Evolutionary conservation across 352 stramenopile genomes (phyloP).

Genomic region (Phytophthora megakarya): DNA sequence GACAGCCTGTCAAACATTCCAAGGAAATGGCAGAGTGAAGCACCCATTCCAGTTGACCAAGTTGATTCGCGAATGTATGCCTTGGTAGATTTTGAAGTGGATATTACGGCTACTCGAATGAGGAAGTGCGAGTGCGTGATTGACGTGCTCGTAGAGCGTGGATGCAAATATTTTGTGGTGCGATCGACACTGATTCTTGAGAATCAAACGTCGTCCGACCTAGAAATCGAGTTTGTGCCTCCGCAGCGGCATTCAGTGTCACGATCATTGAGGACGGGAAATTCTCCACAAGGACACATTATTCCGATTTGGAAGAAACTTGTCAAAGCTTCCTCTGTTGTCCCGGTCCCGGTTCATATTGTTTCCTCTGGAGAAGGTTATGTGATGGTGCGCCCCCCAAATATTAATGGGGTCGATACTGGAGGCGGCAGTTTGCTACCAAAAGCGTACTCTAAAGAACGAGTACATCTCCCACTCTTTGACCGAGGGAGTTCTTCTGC

Average conservation of each 20-base stretch:
- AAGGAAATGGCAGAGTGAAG: slow-evolving; percentile 75
- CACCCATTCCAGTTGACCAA: slow-evolving; percentile 81
- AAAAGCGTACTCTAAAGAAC: slow-evolving; percentile 79
- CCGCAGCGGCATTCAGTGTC: slow-evolving; percentile 50
- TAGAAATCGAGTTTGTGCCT: slow-evolving; percentile 87
- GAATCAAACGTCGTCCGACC: slow-evolving; percentile 82
- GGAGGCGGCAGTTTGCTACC: slow-evolving; percentile 30
- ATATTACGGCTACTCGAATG: slow-evolving; percentile 47
- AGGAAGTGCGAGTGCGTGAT: slow-evolving; percentile 87
- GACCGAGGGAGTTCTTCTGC: slow-evolving; percentile 46
- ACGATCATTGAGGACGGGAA: slow-evolving; percentile 36
- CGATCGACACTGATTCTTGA: slow-evolving; percentile 80
- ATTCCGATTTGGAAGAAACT: slow-evolving; percentile 73
- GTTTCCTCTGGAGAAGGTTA: slow-evolving; percentile 74
- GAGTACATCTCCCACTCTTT: slow-evolving; percentile 72
- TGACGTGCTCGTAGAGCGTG: slow-evolving; percentile 82
- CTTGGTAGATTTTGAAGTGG: slow-evolving; percentile 66
- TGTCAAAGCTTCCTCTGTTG: slow-evolving; percentile 59
- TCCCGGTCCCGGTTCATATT: slow-evolving; percentile 77
- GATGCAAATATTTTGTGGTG: slow-evolving; percentile 89
- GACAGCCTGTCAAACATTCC: slow-evolving; percentile 35
- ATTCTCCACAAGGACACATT: slow-evolving; percentile 38
- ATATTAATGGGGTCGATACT: slow-evolving; percentile 47
- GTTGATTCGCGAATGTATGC: slow-evolving; percentile 85
- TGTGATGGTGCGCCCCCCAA: slow-evolving; percentile 71